phyloP scores from a whole-genome alignment of 2,329 filamentous ascomycete genomes.

The Colletotrichum sp. region DNA sequence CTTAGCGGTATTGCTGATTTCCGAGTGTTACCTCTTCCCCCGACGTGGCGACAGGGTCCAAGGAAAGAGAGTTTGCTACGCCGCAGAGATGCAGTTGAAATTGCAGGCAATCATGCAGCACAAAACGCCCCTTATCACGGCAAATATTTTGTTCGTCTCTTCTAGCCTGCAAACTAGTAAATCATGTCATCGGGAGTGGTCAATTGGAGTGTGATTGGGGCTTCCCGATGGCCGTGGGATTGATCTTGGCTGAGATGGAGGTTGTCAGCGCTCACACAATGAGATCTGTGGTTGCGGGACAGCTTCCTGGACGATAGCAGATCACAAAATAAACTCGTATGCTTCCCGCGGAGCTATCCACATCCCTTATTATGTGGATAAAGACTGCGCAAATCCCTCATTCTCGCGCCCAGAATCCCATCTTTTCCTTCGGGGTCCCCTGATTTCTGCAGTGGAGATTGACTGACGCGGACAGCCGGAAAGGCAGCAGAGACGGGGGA shows the following conservation, averaged over 20 bases:
- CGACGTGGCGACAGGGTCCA: background rate
- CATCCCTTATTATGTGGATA: slow-evolving; percentile 12
- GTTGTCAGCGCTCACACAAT: background rate
- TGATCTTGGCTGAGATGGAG: background rate
- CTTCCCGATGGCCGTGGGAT: accelerated
- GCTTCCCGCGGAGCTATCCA: background rate
- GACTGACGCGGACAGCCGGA: background rate
- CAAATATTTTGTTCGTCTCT: background rate
- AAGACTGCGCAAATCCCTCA: background rate
- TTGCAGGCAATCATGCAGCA: background rate
- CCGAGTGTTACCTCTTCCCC: background rate
- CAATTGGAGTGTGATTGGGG: background rate
- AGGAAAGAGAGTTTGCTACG: background rate
- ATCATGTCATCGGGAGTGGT: background rate
- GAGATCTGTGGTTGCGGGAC: background rate
- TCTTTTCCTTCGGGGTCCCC: background rate
- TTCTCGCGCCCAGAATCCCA: background rate
- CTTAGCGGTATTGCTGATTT: slow-evolving; percentile 1
- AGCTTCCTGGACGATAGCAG: background rate
- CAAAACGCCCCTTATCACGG: background rate
- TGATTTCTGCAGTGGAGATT: background rate
- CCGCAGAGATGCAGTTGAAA: background rate
- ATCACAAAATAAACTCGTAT: background rate
- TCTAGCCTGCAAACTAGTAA: background rate
- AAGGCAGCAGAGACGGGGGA: background rate